phyloP scores from a whole-genome alignment of 1,284 basidiomycete genomes.

The Cryptococcus sp. region DNA sequence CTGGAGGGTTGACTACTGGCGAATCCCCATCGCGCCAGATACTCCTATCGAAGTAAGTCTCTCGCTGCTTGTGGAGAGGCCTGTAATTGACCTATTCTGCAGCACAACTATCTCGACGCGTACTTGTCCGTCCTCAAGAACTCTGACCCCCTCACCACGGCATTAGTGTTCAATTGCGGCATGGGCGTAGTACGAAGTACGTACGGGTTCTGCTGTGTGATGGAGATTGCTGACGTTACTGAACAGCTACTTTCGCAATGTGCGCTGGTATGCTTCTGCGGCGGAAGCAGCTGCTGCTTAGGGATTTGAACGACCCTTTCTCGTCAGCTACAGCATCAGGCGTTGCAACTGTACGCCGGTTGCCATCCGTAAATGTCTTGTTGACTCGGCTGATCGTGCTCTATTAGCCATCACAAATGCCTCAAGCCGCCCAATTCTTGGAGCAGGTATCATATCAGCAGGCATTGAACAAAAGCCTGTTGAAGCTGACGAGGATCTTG shows the following conservation, averaged over 20 bases:
- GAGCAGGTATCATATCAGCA: slow-evolving; percentile 78
- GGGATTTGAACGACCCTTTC: slow-evolving; percentile 77
- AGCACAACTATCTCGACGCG: slow-evolving; percentile 93
- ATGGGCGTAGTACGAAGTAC: slow-evolving; percentile 87
- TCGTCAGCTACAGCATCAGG: slow-evolving; percentile 40
- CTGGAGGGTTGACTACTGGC: slow-evolving; percentile 85
- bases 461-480: slow-evolving; percentile 75
- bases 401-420: slow-evolving; percentile 26
- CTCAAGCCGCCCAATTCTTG: slow-evolving; percentile 51
- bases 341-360: slow-evolving; percentile 39
- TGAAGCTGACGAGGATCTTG: slow-evolving; percentile 80
- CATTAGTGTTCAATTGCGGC: slow-evolving; percentile 93
- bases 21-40: slow-evolving; percentile 90
- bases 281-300: slow-evolving; percentile 77
- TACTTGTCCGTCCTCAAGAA: slow-evolving; percentile 81
- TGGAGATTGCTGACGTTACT: neutral
- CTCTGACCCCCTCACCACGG: slow-evolving; percentile 77
- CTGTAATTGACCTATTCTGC: slow-evolving; percentile 7
- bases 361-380: neutral
- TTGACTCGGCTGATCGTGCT: neutral
- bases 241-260: slow-evolving; percentile 87
- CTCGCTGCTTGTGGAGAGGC: neutral
- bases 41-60: slow-evolving; percentile 72
- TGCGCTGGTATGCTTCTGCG: slow-evolving; percentile 86
- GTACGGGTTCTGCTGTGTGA: slow-evolving; percentile 6